Base-by-base conservation (phyloP, 2,329 filamentous ascomycete species). In the Coleophoma eucalyptorum region DNA sequence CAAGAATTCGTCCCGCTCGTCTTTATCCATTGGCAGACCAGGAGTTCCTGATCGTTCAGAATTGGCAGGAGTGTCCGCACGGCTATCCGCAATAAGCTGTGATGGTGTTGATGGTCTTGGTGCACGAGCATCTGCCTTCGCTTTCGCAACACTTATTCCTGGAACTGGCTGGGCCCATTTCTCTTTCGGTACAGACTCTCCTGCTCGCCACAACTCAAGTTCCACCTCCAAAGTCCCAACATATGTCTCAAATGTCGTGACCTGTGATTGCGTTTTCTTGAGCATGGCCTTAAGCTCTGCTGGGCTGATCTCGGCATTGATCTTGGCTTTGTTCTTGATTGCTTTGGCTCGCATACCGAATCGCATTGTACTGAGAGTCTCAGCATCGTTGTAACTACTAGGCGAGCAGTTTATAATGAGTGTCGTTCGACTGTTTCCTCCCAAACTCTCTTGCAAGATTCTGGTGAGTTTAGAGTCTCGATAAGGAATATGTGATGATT, bases 311-410 rank as follows among this genome's bases (percentile, higher is more conserved):
- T 99, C 94, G 43, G 93, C 92, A 67, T 99, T 99, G 80, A 99
- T 88, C 86, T 97, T 99, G 71, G 94, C 94, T 80, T 97, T 97
- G 78, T 97, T 97, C 86, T 97, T 97, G 77, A 99, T 99, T 0
- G 90, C 89, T 77, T 99, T 99, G 51, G 94, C 94, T 67, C 94
- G 81, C 72, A 94, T 95, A 76, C 94, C 94, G 67, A 97, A 99
- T 43, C 92, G 84, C 54, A 99, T 74, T 1, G 94, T 99, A 58
- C 91, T 87, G 45, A 97, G 74, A 0, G 94, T 97, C 74, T 99
- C 94, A 49, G 86, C 84, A 72, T 97, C 93, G 76, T 99, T 97
- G 76, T 97, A 97, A 67, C 90, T 96, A 73, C 90, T 96, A 2
- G 94, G 94, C n/a, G 94, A 97, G 69, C 92, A 97, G 71, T 97